phyloP scores from a whole-genome alignment of 352 stramenopile species.

The Globisporangium echinulatum region DNA sequence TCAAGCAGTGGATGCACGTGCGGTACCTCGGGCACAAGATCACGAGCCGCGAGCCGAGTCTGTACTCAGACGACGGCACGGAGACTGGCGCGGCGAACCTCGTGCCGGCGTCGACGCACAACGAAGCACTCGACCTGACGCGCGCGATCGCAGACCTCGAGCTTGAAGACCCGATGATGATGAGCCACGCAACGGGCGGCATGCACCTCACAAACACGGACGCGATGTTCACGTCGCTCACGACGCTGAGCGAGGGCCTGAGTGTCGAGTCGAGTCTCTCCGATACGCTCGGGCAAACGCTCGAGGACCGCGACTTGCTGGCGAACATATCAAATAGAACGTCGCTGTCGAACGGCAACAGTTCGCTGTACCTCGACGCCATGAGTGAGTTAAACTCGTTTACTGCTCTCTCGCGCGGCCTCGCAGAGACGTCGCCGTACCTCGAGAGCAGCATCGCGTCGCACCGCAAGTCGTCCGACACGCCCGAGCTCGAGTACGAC shows the following conservation, averaged over 20 bases:
- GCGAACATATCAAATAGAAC: constrained; percentile 18
- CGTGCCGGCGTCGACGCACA: constrained; percentile 66
- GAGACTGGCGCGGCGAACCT: constrained; percentile 37
- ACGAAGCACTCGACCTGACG: constrained; percentile 68
- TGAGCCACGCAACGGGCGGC: constrained; percentile 32
- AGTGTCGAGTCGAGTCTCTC: constrained; percentile 40
- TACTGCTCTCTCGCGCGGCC: constrained; percentile 9
- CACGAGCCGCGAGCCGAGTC: constrained; percentile 22
- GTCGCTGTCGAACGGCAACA: constrained; percentile 16
- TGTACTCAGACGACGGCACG: constrained; percentile 27
- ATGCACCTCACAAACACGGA: constrained; percentile 34
- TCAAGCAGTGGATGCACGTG: constrained; percentile 78
- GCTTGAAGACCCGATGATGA: constrained; percentile 85
- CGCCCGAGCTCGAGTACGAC: constrained; percentile 10
- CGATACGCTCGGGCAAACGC: constrained; percentile 23
- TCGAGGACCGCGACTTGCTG: constrained; percentile 8
- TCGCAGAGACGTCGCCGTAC: constrained; percentile 10
- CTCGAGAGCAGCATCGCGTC: constrained; percentile 4
- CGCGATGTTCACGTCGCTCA: constrained; percentile 38
- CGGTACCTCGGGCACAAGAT: constrained; percentile 54
- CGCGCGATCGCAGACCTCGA: constrained; percentile 79
- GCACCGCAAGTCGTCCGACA: constrained; percentile 10
- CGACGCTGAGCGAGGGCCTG: constrained; percentile 46
- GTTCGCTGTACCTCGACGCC: constrained; percentile 26
- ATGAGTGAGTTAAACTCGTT: constrained; percentile 12